phyloP scores from a whole-genome alignment of 202 grass and related monocot species.

The Tripidium arundinaceum region DNA sequence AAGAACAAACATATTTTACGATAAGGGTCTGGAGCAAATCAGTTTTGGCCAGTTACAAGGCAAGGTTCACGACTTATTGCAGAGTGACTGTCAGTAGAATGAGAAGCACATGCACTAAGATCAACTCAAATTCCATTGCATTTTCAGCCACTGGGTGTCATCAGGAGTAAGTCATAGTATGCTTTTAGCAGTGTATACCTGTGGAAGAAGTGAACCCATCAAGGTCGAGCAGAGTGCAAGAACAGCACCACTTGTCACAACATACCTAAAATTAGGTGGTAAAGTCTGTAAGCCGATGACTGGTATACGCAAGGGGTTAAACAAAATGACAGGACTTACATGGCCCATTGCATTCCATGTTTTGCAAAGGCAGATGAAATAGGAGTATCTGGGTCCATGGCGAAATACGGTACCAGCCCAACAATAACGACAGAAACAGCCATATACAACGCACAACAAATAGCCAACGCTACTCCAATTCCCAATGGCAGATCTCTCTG shows the following conservation, averaged over 20 bases:
- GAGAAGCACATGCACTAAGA: neutral
- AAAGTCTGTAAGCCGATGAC: slow-evolving; percentile 10
- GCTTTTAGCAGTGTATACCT: slow-evolving; percentile 47
- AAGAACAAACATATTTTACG: neutral
- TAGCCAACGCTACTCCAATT: slow-evolving; percentile 73
- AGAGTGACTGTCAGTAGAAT: neutral
- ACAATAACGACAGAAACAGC: slow-evolving; percentile 92
- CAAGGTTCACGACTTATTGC: neutral
- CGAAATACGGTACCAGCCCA: slow-evolving; percentile 91
- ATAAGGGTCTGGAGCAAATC: neutral
- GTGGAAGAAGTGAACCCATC: slow-evolving; percentile 97
- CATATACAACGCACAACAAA: slow-evolving; percentile 90
- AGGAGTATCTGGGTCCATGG: slow-evolving; percentile 97
- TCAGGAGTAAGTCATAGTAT: slow-evolving; percentile 13
- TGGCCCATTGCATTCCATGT: slow-evolving; percentile 93
- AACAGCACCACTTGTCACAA: slow-evolving; percentile 89
- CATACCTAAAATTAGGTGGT: slow-evolving; percentile 62
- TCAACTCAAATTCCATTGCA: neutral
- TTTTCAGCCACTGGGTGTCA: neutral
- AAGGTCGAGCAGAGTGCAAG: slow-evolving; percentile 96
- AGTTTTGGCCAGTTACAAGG: neutral
- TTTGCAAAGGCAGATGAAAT: slow-evolving; percentile 92
- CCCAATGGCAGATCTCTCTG: slow-evolving; percentile 91
- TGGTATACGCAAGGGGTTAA: neutral
- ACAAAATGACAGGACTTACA: slow-evolving; percentile 46